These are phyloP conservation scores for Galerina marginata DNA, from an alignment of 768 basidiomycete species.

Conservation along the genomic window DNA sequence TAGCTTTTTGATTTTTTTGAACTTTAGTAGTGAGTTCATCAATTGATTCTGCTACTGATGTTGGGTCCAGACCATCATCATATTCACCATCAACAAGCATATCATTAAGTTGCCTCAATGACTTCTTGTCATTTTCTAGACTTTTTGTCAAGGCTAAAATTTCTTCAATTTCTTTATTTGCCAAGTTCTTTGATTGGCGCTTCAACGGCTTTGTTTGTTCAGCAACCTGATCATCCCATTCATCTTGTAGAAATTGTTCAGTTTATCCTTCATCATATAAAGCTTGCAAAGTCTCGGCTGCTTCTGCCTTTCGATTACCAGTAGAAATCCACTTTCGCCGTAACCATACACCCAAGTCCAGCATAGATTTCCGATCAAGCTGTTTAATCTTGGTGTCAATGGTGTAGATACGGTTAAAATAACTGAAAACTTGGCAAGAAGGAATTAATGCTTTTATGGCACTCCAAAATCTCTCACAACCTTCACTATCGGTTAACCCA, in stretches of 20 bases:
- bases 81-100: not conserved
- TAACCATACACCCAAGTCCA: conserved; percentile 12
- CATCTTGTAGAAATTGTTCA: not conserved
- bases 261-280: not conserved
- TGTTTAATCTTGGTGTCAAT: conserved; percentile 6
- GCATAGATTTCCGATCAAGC: conserved; percentile 1
- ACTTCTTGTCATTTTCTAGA: not conserved
- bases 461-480: conserved; percentile 29
- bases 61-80: not conserved
- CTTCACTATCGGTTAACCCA: conserved; percentile 34
- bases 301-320: conserved; percentile 4
- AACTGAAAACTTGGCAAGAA: conserved; percentile 10
- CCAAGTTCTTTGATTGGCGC: not conserved
- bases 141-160: not conserved
- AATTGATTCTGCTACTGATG: conserved; percentile 21
- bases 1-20: not conserved
- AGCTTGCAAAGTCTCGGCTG: not conserved
- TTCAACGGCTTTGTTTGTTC: conserved; percentile 24
- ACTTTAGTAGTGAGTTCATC: not conserved
- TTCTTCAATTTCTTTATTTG: not conserved
- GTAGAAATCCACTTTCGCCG: conserved; percentile 6
- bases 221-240: conserved; percentile 18
- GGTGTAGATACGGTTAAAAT: conserved; percentile 17
- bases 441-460: conserved; percentile 19
- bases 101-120: not conserved